A percentile compares a stretch with the other conserved stretches of the same genome.
Conservation (phyloP, 2,329 filamentous ascomycete species). For the Botryotinia calthae region DNA sequence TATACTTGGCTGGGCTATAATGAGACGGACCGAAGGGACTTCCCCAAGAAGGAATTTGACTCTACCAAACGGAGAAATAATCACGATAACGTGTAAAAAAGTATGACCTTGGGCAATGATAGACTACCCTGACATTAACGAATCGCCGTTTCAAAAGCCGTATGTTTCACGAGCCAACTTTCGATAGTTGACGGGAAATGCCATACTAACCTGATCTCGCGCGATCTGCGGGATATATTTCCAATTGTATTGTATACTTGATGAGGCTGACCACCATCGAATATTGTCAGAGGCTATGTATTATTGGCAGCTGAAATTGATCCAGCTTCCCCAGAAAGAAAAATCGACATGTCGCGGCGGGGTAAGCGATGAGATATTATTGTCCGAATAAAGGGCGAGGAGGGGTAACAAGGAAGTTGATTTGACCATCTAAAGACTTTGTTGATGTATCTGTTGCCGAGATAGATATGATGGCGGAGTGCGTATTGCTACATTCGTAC, state of each 20-base stretch:
- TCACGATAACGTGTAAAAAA: background rate
- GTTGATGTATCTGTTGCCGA: background rate
- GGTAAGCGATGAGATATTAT: constrained; percentile 2
- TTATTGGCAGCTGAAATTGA: constrained; percentile 10
- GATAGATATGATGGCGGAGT: background rate
- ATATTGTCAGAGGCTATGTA: background rate
- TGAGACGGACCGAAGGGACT: constrained; percentile 9
- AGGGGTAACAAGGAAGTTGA: constrained; percentile 11
- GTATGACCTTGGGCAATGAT: background rate
- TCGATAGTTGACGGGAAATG: background rate
- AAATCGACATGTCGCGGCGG: background rate
- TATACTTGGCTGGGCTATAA: background rate
- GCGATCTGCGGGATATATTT: background rate
- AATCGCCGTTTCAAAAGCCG: background rate
- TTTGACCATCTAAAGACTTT: background rate
- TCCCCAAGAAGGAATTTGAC: background rate
- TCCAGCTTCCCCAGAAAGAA: background rate
- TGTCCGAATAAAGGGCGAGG: background rate
- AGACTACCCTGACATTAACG: background rate
- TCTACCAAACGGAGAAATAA: background rate
- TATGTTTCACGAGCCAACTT: constrained; percentile 4
- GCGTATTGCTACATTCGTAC: background rate
- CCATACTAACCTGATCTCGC: constrained; percentile 2
- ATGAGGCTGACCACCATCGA: background rate
- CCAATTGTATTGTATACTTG: background rate